phyloP scores from a whole-genome alignment of 2,329 filamentous ascomycete genomes.

The Xylariales sp. region DNA sequence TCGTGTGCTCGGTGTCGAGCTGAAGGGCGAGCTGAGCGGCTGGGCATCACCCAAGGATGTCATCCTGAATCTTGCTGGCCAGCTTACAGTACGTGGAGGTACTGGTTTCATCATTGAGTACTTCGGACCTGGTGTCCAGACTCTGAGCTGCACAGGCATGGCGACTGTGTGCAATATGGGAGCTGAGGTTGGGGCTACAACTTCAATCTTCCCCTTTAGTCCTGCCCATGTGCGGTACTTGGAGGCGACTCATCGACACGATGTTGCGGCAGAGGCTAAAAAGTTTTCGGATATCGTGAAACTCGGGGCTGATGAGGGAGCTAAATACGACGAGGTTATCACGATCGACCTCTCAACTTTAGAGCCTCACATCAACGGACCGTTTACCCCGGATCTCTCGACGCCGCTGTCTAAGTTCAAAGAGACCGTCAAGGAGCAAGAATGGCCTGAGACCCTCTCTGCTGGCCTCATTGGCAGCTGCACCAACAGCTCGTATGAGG shows the following conservation, averaged over 20 bases:
- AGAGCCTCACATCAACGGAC: constrained; percentile 95
- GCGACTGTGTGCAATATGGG: constrained; percentile 90
- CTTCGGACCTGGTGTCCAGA: constrained; percentile 82
- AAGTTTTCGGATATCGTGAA: constrained; percentile 48
- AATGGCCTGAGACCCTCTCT: constrained; percentile 87
- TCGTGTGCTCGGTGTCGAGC: constrained; percentile 77
- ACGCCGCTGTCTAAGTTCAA: constrained; percentile 90
- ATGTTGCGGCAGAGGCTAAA: constrained; percentile 64
- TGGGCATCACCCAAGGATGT: constrained; percentile 97
- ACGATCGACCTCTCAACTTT: constrained; percentile 85
- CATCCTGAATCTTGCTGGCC: constrained; percentile 83
- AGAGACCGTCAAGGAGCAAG: constrained; percentile 72
- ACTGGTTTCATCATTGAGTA: constrained; percentile 96
- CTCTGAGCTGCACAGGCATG: constrained; percentile 89
- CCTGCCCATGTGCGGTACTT: constrained; percentile 81
- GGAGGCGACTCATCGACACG: constrained; percentile 70
- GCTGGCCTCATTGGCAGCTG: constrained; percentile 95
- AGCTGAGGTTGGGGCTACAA: constrained; percentile 89
- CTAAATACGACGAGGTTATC: constrained; percentile 86
- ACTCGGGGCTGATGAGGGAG: constrained; percentile 73
- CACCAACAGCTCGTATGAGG: constrained; percentile 97
- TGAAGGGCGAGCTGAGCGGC: constrained; percentile 77
- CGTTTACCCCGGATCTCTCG: constrained; percentile 92
- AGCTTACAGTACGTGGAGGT: constrained; percentile 86
- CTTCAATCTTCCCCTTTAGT: constrained; percentile 91